phyloP scores from a whole-genome alignment of 1,139 yeast species.

The Schwanniomyces etchellsii region DNA sequence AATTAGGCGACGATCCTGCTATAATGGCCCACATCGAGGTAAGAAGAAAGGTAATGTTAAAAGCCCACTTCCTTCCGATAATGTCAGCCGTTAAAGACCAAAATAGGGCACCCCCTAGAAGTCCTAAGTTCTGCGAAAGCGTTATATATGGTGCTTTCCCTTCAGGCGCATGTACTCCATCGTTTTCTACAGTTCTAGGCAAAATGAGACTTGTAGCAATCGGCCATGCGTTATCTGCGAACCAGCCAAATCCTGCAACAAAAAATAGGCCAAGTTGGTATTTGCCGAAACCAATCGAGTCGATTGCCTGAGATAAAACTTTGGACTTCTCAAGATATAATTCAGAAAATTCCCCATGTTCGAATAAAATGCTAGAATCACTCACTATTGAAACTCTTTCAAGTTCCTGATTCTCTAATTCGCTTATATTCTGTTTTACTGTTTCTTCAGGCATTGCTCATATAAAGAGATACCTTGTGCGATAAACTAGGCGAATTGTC shows the following conservation, averaged over 20 bases:
- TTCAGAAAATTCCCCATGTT: too few species aligned
- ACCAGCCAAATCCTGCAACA: conserved; percentile 43
- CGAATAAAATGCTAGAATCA: too few species aligned
- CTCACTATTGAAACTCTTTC: too few species aligned
- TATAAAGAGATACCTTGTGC: too few species aligned
- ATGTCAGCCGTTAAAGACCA: conserved; percentile 39
- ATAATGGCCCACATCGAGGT: conserved; percentile 34
- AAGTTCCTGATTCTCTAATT: too few species aligned
- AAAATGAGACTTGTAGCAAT: conserved; percentile 32
- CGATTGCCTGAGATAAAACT: conserved; percentile 29
- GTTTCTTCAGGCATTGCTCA: too few species aligned
- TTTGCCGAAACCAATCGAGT: conserved; percentile 37
- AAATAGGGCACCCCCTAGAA: conserved; percentile 35
- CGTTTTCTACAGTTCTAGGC: conserved; percentile 26
- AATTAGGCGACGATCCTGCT: conserved; percentile 37
- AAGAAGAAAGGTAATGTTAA: conserved; percentile 34
- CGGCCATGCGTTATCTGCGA: conserved; percentile 42
- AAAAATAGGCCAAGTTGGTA: conserved; percentile 37
- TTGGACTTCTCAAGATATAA: conserved; percentile 29
- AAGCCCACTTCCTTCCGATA: conserved; percentile 41
- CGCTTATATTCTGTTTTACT: too few species aligned
- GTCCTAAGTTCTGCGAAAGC: conserved; percentile 38
- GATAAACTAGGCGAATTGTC: too few species aligned
- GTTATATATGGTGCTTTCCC: conserved; percentile 30
- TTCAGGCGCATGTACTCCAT: conserved; percentile 36